These are phyloP conservation scores for Hymenoscyphus linearis DNA, from an alignment of 2,329 filamentous ascomycete genomes.

Conservation along the genomic window DNA sequence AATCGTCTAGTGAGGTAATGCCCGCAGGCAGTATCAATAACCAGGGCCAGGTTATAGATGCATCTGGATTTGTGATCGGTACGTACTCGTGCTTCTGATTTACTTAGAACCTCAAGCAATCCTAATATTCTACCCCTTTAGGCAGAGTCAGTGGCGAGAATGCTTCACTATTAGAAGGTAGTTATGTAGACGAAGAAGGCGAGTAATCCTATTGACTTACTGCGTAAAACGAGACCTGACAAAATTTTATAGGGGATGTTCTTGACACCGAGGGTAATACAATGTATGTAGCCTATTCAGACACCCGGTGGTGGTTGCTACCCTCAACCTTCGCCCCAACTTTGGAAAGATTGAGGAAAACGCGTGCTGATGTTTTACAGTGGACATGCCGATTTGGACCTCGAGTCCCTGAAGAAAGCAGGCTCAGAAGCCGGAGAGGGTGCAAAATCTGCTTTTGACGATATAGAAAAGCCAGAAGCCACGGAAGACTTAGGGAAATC, in stretches of 20 bases:
- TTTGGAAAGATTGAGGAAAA: no score
- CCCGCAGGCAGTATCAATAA: conserved; percentile 36
- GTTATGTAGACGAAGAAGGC: conserved; percentile 45
- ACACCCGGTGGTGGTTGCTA: no score
- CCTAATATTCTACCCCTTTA: no score
- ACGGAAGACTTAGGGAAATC: neutral
- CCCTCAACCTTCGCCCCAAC: no score
- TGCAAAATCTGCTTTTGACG: conserved; percentile 6
- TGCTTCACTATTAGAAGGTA: conserved; percentile 47
- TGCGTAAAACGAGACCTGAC: neutral
- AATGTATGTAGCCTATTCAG: no score
- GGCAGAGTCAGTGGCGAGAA: conserved; percentile 60
- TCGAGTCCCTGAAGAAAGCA: conserved; percentile 1
- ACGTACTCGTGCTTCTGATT: no score
- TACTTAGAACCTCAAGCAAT: no score
- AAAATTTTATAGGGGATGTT: conserved; percentile 37
- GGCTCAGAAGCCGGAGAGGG: conserved; percentile 8
- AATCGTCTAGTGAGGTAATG: conserved; percentile 12
- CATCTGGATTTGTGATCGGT: no score
- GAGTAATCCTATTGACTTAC: neutral
- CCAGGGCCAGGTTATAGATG: conserved; percentile 33
- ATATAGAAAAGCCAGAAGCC: conserved; percentile 4
- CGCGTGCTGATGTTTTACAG: no score
- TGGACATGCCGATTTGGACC: conserved; percentile 31
- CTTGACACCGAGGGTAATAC: conserved; percentile 49